phyloP scores from a whole-genome alignment of 2,329 filamentous ascomycete species.

The Meredithiella fracta region DNA sequence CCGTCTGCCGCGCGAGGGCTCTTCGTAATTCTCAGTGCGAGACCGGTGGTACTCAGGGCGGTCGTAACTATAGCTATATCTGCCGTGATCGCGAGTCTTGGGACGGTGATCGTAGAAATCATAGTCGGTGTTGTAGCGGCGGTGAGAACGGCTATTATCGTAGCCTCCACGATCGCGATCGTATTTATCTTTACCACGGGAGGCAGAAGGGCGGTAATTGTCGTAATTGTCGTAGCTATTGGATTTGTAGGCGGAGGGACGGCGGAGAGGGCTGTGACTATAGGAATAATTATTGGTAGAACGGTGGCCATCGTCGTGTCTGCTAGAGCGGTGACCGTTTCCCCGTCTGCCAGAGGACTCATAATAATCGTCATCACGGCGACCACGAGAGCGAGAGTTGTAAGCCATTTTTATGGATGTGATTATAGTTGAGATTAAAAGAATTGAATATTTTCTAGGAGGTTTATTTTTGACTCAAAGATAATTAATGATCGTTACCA shows the following conservation, averaged over 20 bases:
- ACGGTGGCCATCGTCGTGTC: not conserved
- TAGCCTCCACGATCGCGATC: not conserved
- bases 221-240: conserved; percentile 3
- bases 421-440: not conserved
- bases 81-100: conserved; percentile 1
- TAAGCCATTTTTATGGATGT: conserved; percentile 7
- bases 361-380: conserved; percentile 6
- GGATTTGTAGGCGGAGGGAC: conserved; percentile 3
- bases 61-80: not conserved
- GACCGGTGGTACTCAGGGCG: conserved; percentile 9
- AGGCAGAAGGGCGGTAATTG: conserved; percentile 1
- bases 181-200: not conserved
- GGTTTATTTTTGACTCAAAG: not conserved
- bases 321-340: not conserved
- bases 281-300: conserved; percentile 2
- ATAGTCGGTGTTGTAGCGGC: not conserved
- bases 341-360: not conserved
- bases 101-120: conserved; percentile 2
- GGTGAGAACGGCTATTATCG: not conserved
- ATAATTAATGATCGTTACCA: not conserved
- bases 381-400: conserved; percentile 8
- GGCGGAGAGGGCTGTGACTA: conserved; percentile 1
- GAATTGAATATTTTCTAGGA: not conserved
- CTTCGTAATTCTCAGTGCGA: conserved; percentile 8
- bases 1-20: conserved; percentile 10